These are phyloP conservation scores for Monosporascus sp. DNA, from an alignment of 2,329 filamentous ascomycete genomes.

Conservation along the genomic window DNA sequence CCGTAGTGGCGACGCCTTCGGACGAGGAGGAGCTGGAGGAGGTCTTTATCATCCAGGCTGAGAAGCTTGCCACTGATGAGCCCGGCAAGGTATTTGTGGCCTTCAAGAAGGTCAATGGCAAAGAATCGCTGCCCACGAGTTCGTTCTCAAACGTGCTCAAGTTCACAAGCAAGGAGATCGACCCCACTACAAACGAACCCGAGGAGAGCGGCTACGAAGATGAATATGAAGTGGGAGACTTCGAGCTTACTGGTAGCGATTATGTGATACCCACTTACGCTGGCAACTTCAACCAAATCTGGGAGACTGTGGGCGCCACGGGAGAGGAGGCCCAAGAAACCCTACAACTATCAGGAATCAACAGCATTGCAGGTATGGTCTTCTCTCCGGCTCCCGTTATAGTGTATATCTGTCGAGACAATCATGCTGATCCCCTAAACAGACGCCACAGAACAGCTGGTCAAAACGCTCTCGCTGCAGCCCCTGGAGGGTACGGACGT, in stretches of 20 bases:
- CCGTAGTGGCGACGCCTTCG: conserved; percentile 71
- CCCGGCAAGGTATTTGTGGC: conserved; percentile 93
- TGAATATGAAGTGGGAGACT: conserved; percentile 93
- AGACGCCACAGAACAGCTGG: conserved; percentile 91
- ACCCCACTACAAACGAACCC: conserved; percentile 86
- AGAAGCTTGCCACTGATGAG: conserved; percentile 76
- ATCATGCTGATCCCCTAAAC: conserved; percentile 8
- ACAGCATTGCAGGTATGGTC: conserved; percentile 81
- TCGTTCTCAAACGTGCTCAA: conserved; percentile 90
- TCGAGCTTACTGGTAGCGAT: conserved; percentile 86
- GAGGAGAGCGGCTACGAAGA: conserved; percentile 93
- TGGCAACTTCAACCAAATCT: conserved; percentile 90
- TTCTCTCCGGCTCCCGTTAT: not conserved
- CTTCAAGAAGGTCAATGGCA: conserved; percentile 78
- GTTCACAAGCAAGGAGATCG: conserved; percentile 97
- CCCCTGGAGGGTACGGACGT: conserved; percentile 93
- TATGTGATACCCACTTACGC: conserved; percentile 92
- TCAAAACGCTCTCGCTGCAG: conserved; percentile 82
- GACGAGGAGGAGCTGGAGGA: conserved; percentile 83
- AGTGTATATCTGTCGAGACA: not conserved
- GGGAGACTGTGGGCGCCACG: conserved; percentile 86
- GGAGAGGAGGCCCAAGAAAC: conserved; percentile 91
- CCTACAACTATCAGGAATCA: conserved; percentile 77
- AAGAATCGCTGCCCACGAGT: conserved; percentile 69
- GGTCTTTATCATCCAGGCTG: conserved; percentile 87